Conservation (phyloP, 257 asterid genomes). For the Mentha longifolia region DNA sequence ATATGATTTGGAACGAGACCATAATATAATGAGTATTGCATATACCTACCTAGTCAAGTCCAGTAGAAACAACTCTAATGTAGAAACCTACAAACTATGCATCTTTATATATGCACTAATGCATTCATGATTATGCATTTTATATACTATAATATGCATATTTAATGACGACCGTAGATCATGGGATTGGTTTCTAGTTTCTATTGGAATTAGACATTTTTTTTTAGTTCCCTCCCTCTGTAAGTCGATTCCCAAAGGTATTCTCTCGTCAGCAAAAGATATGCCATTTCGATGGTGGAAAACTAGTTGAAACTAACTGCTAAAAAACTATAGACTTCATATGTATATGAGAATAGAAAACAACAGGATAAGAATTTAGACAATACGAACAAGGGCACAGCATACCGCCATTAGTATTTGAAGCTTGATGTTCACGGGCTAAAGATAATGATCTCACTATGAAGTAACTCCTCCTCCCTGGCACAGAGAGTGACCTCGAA, state of each 20-base stretch:
- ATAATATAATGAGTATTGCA: conserved; percentile 5
- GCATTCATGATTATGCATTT: too few species aligned
- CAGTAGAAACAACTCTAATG: too few species aligned
- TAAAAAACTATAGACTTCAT: conserved; percentile 18
- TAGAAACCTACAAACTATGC: too few species aligned
- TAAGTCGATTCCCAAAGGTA: background rate
- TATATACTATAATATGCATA: too few species aligned
- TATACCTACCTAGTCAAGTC: background rate
- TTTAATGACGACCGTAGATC: too few species aligned
- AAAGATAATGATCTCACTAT: conserved; percentile 81
- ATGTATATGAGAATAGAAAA: background rate
- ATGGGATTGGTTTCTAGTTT: too few species aligned
- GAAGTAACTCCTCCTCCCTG: conserved; percentile 58
- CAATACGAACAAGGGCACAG: conserved; percentile 19
- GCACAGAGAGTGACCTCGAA: conserved; percentile 90
- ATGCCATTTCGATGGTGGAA: background rate
- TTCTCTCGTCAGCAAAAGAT: background rate
- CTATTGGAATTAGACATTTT: background rate
- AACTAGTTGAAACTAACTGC: background rate
- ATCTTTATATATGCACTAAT: too few species aligned
- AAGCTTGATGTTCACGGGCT: conserved; percentile 54
- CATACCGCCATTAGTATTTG: conserved; percentile 68
- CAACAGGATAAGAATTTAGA: background rate
- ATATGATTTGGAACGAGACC: background rate
- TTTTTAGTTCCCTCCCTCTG: background rate